Conservation (phyloP, 2,329 filamentous ascomycete genomes). For the Tolypocladium endophyticum region DNA sequence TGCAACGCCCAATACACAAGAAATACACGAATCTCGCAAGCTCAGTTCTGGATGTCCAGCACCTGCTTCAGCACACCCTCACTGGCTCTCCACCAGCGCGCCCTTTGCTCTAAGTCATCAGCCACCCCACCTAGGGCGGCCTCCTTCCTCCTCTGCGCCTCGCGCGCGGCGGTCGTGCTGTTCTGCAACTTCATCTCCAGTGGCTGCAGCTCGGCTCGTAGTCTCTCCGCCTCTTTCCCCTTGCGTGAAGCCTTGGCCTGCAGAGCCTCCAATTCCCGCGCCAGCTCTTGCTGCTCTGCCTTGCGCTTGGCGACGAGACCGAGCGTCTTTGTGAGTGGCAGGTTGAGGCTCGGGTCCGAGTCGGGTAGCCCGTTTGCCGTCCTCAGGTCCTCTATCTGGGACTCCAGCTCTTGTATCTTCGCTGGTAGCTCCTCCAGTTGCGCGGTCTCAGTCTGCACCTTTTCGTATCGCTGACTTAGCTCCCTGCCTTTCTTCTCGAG, state of each 20-base stretch:
- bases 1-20: background rate
- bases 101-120: slow-evolving; percentile 66
- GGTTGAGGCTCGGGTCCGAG: slow-evolving; percentile 33
- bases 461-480: slow-evolving; percentile 44
- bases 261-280: slow-evolving; percentile 53
- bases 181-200: slow-evolving; percentile 57
- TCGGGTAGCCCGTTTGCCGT: slow-evolving; percentile 23
- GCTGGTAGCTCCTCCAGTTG: slow-evolving; percentile 40
- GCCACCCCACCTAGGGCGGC: slow-evolving; percentile 52
- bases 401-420: slow-evolving; percentile 37
- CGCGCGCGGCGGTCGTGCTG: slow-evolving; percentile 56
- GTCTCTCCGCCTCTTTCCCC: slow-evolving; percentile 53
- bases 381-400: slow-evolving; percentile 33
- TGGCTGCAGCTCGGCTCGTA: slow-evolving; percentile 57
- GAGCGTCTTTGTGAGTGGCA: slow-evolving; percentile 48
- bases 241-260: slow-evolving; percentile 54
- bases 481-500: slow-evolving; percentile 56
- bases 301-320: slow-evolving; percentile 41
- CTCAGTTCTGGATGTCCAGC: slow-evolving; percentile 42
- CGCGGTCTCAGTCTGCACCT: slow-evolving; percentile 35
- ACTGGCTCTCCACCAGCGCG: slow-evolving; percentile 64
- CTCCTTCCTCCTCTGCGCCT: slow-evolving; percentile 60
- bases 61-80: slow-evolving; percentile 53
- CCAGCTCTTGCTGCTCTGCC: slow-evolving; percentile 42
- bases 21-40: background rate